Evolutionary conservation across 306 rosid genomes (phyloP).

Genomic region (Spatholobus suberectus): DNA sequence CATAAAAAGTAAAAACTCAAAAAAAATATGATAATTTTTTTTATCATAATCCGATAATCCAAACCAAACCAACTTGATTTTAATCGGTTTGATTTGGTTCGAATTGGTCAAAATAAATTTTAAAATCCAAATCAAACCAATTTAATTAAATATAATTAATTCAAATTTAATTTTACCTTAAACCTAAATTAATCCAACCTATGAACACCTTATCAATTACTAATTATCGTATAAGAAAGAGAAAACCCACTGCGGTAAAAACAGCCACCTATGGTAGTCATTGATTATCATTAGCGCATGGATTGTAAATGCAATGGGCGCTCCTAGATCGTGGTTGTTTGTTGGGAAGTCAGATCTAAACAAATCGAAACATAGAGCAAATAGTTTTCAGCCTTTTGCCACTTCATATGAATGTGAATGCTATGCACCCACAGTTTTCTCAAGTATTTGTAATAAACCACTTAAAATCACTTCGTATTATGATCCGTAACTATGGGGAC

Average conservation of each 20-base stretch:
- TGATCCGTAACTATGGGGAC: neutral
- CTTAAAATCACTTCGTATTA: neutral
- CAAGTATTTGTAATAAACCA: neutral
- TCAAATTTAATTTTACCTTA: too few species aligned
- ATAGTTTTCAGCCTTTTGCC: constrained; percentile 30
- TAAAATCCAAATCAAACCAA: too few species aligned
- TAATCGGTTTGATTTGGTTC: too few species aligned
- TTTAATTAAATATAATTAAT: too few species aligned
- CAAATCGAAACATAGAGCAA: neutral
- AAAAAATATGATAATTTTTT: too few species aligned
- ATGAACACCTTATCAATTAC: too few species aligned
- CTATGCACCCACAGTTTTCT: constrained; percentile 27
- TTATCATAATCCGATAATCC: too few species aligned
- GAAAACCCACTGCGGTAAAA: neutral
- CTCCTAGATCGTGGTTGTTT: neutral
- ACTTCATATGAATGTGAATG: neutral
- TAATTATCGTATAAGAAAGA: too few species aligned
- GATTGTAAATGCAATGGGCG: constrained; percentile 46
- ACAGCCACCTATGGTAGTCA: neutral
- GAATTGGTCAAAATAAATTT: too few species aligned
- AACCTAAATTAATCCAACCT: too few species aligned
- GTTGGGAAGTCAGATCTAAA: neutral
- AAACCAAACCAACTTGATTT: too few species aligned
- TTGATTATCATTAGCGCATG: neutral
- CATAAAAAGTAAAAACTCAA: too few species aligned